Base-by-base conservation (phyloP, 2,329 filamentous ascomycete species). In the Beauveria sp. region DNA sequence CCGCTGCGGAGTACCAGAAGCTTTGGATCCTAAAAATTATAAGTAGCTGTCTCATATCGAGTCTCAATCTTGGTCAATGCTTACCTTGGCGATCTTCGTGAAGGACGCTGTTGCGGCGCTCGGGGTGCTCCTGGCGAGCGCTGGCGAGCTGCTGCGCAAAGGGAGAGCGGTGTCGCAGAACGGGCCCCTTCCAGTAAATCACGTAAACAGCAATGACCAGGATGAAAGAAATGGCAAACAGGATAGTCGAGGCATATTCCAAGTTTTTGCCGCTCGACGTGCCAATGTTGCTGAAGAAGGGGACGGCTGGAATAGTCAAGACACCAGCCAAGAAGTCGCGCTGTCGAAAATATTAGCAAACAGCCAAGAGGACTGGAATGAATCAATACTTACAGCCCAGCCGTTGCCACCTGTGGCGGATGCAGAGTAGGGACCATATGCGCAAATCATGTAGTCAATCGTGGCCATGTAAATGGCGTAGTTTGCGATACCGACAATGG, bases 341-440 rank as follows among this genome's bases (percentile, higher is more conserved):
- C 60, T 61, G 44, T 22, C 8, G 20, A 48, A 20, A 37, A 0
- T 56, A 7, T 61, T 47, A 61, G 60, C 41, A 51, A 44, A 6
- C 6, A 37, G 3, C 10, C 7, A 53, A n/a, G 0, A 10, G 0
- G 3, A 50, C 10, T 24, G 4, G 30, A 55, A 12, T 16, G 2
- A 50, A 10, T 5, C 8, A 7, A 46, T 0, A 58, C 60, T 47
- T 61, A 61, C 60, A 3, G 87, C 81, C 75, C 88, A 90, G 2
- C 88, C 89, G 64, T 91, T 91, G 22, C 88, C 88, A 46, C 88
- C 89, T 0, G 88, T 91, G 0, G 89, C 89, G 0, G 87, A 90
- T 1, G 88, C 88, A 2, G 87, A 84, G 70, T 90, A 91, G 0
- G 84, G 84, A 0, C 88, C 89, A 67, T 91, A 90, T 0, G 87